These are phyloP conservation scores for Nicotiana rustica DNA, from an alignment of 305 asterid species.

Conservation along the genomic window DNA sequence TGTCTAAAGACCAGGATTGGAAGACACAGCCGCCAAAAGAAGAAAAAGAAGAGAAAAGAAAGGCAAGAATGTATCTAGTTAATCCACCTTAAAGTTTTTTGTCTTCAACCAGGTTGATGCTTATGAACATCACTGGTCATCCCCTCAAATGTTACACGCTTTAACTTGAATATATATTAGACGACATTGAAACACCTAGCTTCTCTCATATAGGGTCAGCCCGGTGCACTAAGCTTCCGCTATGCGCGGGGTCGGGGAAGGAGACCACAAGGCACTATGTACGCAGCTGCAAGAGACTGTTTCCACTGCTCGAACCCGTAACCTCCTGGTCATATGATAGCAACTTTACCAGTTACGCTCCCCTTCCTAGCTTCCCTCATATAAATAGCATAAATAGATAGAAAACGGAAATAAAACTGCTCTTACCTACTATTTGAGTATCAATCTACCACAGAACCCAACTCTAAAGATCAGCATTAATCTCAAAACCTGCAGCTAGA, in stretches of 20 bases:
- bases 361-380: not conserved
- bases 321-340: no score
- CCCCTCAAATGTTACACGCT: not conserved
- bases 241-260: no score
- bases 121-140: not conserved
- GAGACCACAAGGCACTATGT: no score
- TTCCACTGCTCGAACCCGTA: no score
- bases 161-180: not conserved
- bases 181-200: not conserved
- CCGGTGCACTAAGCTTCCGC: no score
- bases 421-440: constrained; percentile 24
- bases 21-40: not conserved
- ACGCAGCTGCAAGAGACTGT: no score
- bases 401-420: not conserved
- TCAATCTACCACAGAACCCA: constrained; percentile 17
- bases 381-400: constrained; percentile 11
- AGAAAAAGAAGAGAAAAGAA: no score
- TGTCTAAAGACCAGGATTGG: not conserved
- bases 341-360: no score
- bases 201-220: not conserved
- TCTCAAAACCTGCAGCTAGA: not conserved
- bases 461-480: constrained; percentile 22
- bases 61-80: not conserved
- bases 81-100: not conserved
- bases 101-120: not conserved